phyloP scores from a whole-genome alignment of 441 rosid genomes.

The Adansonia grandidieri region DNA sequence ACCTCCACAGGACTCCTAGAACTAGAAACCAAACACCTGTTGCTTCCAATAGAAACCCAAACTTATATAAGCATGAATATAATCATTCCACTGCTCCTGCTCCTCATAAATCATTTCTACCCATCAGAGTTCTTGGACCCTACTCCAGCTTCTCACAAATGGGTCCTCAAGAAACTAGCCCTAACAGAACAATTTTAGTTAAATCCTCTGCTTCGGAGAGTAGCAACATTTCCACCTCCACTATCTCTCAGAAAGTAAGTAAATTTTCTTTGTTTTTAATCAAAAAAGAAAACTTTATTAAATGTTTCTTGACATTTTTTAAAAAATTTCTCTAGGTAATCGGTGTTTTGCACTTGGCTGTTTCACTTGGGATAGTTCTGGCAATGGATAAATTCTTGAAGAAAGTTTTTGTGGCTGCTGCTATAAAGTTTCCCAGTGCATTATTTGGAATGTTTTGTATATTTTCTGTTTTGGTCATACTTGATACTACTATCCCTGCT shows the following conservation, averaged over 20 bases:
- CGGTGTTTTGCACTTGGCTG: conserved; percentile 65
- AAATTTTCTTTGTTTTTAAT: not conserved
- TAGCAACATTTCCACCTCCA: conserved; percentile 49
- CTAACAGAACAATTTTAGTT: conserved; percentile 35
- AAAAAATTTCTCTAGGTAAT: conserved; percentile 47
- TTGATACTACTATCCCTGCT: conserved; percentile 65
- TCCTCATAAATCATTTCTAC: conserved; percentile 21
- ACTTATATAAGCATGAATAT: conserved; percentile 4
- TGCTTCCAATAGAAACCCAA: conserved; percentile 36
- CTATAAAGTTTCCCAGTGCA: conserved; percentile 95
- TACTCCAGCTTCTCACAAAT: conserved; percentile 50
- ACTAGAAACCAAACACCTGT: conserved; percentile 6
- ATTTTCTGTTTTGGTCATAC: conserved; percentile 71
- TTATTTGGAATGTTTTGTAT: conserved; percentile 97
- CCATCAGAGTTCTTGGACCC: conserved; percentile 27
- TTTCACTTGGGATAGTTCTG: conserved; percentile 78
- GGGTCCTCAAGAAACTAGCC: conserved; percentile 39
- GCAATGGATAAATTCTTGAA: conserved; percentile 78
- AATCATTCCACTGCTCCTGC: conserved; percentile 12
- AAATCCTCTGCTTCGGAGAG: conserved; percentile 50
- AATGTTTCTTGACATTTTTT: not conserved
- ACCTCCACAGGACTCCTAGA: conserved; percentile 3
- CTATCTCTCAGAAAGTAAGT: conserved; percentile 58
- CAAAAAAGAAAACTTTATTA: conserved; percentile 7
- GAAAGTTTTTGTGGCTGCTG: conserved; percentile 74